Evolutionary conservation across 257 asterid species (phyloP).

Genomic region (Nicotiana knightiana): DNA sequence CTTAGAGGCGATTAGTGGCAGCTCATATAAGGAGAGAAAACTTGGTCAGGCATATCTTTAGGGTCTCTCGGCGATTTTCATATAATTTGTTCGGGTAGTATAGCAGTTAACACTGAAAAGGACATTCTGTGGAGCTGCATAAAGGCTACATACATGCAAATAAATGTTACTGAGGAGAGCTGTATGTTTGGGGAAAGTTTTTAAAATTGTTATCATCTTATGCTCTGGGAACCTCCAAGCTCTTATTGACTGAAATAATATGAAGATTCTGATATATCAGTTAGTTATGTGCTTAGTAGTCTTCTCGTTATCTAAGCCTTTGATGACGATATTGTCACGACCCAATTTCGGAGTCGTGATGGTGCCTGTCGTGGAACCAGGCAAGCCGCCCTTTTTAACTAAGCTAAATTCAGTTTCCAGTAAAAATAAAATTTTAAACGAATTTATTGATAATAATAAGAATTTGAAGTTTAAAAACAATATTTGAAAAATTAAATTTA

Average conservation of each 20-base stretch:
- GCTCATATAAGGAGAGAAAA: background rate
- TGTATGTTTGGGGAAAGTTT: background rate
- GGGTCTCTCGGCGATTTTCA: background rate
- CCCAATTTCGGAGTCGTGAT: too few species aligned
- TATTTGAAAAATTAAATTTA: too few species aligned
- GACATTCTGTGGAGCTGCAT: background rate
- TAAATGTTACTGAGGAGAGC: background rate
- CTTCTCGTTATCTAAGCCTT: background rate
- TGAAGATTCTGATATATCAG: background rate
- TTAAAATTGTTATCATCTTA: background rate
- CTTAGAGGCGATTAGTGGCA: background rate
- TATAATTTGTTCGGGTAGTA: background rate
- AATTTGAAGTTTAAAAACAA: too few species aligned
- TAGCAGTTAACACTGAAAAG: background rate
- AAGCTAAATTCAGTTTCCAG: too few species aligned
- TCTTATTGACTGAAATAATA: background rate
- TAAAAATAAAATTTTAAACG: too few species aligned
- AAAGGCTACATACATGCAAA: background rate
- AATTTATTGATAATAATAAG: too few species aligned
- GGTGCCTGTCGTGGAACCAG: too few species aligned
- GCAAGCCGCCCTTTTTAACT: too few species aligned
- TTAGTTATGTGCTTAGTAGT: background rate
- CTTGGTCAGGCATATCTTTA: background rate
- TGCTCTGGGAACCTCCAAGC: background rate
- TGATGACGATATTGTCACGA: background rate